A percentile compares a stretch with the other conserved stretches of the same genome.
These are phyloP conservation scores for Extremus antarcticus DNA, from an alignment of 495 filamentous ascomycete species.

Conservation along the genomic window DNA sequence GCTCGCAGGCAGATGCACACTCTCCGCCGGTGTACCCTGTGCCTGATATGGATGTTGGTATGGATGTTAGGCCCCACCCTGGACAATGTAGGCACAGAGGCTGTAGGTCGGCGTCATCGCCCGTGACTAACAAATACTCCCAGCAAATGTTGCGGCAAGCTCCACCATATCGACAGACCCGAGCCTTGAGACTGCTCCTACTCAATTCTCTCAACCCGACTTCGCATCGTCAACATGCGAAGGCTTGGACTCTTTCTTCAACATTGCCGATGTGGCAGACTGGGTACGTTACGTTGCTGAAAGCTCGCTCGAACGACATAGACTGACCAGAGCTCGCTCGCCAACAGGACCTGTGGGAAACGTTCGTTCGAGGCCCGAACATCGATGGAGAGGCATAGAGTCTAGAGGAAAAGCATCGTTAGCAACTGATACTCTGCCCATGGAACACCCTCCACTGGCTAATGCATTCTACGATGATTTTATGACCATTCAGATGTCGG, in stretches of 20 bases:
- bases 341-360: not conserved
- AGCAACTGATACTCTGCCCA: too few species aligned
- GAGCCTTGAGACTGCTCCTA: not conserved
- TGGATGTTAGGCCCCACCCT: too few species aligned
- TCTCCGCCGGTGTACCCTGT: too few species aligned
- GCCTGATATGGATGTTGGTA: too few species aligned
- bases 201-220: not conserved
- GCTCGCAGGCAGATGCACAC: too few species aligned
- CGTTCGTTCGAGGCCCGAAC: not conserved
- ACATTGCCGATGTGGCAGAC: not conserved
- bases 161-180: not conserved
- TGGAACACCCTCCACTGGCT: too few species aligned
- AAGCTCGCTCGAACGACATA: conserved; percentile 94
- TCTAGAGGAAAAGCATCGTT: too few species aligned
- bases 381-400: not conserved
- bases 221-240: not conserved
- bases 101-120: too few species aligned
- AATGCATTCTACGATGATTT: too few species aligned
- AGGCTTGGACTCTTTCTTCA: not conserved
- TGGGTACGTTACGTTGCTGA: conserved; percentile 48
- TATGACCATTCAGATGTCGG: too few species aligned
- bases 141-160: not conserved
- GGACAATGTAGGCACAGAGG: not conserved
- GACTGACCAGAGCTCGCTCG: conserved; percentile 77
- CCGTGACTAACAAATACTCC: not conserved